Evolutionary conservation across 2,329 filamentous ascomycete species (phyloP).

Genomic region (Alternaria gaisen): DNA sequence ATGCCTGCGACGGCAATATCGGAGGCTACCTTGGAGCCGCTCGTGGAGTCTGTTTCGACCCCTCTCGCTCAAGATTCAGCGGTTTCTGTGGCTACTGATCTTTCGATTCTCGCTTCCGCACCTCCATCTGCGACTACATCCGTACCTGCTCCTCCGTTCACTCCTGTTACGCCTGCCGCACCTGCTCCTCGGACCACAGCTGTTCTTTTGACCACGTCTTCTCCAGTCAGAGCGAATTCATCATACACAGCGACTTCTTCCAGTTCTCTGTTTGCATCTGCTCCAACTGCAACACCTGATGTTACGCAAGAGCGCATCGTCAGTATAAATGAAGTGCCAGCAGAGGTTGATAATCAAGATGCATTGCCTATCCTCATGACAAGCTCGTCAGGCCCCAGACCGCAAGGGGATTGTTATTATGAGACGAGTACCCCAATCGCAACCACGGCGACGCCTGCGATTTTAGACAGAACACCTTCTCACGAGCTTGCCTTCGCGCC

Average conservation of each 20-base stretch:
- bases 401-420: background rate
- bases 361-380: background rate
- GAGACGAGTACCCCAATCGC: background rate
- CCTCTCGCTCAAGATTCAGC: background rate
- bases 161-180: too few relatives aligned
- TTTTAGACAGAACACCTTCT: background rate
- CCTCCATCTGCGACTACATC: background rate
- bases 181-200: too few relatives aligned
- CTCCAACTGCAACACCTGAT: background rate
- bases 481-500: background rate
- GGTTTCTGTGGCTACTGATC: background rate
- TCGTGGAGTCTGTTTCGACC: background rate
- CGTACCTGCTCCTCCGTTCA: too few relatives aligned
- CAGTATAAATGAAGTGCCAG: background rate
- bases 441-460: background rate
- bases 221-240: background rate
- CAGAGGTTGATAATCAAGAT: background rate
- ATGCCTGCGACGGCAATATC: accelerated
- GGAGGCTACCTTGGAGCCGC: accelerated
- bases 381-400: too few relatives aligned
- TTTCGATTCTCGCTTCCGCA: background rate
- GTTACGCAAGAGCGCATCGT: background rate
- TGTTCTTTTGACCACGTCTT: background rate
- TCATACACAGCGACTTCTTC: background rate
- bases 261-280: background rate